Evolutionary conservation across 2,329 filamentous ascomycete genomes (phyloP).

Genomic region (Colletotrichum paranaense): DNA sequence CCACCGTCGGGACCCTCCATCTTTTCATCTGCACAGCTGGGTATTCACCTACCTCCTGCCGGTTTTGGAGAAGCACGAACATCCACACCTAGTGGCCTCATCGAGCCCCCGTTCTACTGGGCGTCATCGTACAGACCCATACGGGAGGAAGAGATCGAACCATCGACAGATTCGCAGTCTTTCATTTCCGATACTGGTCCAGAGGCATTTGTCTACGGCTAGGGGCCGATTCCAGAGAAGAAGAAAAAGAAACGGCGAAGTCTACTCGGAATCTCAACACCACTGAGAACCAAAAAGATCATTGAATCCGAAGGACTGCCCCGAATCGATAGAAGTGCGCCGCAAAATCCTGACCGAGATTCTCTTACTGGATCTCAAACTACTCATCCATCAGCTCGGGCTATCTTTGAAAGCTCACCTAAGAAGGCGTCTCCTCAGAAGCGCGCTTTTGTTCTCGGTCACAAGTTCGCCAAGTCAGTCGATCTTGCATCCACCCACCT

Average conservation of each 20-base stretch:
- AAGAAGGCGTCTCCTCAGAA: neutral
- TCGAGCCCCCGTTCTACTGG: slow-evolving; percentile 28
- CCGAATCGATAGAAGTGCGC: neutral
- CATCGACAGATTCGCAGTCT: neutral
- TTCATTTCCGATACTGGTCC: neutral
- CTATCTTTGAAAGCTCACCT: neutral
- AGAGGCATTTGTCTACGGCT: slow-evolving; percentile 32
- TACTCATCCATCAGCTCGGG: neutral
- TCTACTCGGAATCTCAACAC: slow-evolving; percentile 9
- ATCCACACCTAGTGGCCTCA: neutral
- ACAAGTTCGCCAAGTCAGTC: slow-evolving; percentile 16
- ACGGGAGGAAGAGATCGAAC: neutral
- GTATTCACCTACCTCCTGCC: neutral
- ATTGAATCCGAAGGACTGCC: neutral
- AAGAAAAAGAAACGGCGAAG: slow-evolving; percentile 26
- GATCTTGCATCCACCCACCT: slow-evolving; percentile 7
- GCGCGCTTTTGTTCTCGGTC: neutral
- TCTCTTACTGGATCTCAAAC: neutral
- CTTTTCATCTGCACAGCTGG: neutral
- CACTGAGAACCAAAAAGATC: neutral
- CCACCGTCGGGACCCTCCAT: neutral
- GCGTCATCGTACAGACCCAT: slow-evolving; percentile 25
- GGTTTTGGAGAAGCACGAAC: neutral
- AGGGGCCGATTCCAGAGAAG: slow-evolving; percentile 16
- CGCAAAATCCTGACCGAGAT: neutral